These are phyloP conservation scores for Gonium pectorale DNA, from an alignment of 139 green algal species.

Conservation along the genomic window DNA sequence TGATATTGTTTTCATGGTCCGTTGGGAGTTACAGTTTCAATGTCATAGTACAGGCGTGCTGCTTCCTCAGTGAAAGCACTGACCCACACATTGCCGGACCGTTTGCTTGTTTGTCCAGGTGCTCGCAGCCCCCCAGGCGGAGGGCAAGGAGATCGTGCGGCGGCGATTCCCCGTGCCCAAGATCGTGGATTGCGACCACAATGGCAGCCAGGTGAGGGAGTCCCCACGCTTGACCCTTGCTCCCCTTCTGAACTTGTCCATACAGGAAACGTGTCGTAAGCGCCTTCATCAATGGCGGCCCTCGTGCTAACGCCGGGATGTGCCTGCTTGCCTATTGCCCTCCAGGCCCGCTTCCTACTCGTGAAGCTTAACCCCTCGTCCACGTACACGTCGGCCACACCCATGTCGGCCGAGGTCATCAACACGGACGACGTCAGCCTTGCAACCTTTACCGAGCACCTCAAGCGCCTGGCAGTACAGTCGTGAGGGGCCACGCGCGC, in stretches of 20 bases:
- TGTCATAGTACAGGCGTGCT: no score
- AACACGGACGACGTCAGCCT: conserved; percentile 97
- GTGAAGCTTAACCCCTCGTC: conserved; percentile 95
- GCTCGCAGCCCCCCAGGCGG: conserved; percentile 72
- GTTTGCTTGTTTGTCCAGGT: conserved; percentile 60
- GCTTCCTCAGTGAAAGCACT: no score
- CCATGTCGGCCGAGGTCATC: conserved; percentile 88
- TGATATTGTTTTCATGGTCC: no score
- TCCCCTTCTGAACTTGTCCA: no score
- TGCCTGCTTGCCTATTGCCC: no score
- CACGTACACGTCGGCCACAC: conserved; percentile 86
- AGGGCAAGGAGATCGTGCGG: conserved; percentile 77
- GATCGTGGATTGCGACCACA: conserved; percentile 97
- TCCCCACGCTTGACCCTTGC: no score
- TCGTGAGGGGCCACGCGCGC: no score
- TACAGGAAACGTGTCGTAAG: no score
- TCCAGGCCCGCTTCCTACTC: conserved; percentile 96
- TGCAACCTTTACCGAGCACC: conserved; percentile 94
- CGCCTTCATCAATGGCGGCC: no score
- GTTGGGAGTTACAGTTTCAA: no score
- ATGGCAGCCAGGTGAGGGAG: conserved; percentile 86
- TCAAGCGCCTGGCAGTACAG: conserved; percentile 75
- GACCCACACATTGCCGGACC: no score
- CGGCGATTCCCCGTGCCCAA: conserved; percentile 92
- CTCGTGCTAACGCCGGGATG: no score